Evolutionary conservation across 2,329 filamentous ascomycete genomes (phyloP).

Genomic region (Alternaria solani): DNA sequence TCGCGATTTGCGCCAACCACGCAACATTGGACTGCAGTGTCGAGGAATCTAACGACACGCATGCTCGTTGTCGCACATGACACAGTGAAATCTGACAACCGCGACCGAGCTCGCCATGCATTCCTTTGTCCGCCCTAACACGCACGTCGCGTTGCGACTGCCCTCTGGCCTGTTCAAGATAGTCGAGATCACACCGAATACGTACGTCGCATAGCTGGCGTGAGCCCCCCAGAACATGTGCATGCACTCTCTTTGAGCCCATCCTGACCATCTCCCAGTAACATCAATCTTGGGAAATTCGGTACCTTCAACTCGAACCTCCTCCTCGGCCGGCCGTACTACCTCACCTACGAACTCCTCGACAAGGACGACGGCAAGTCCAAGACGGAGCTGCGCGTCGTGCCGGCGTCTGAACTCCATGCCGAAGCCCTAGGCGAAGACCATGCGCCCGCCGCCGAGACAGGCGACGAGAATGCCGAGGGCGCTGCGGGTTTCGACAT

Average conservation of each 20-base stretch:
- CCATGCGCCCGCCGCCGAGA: constrained; percentile 49
- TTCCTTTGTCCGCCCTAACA: constrained; percentile 58
- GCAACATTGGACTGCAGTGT: constrained; percentile 1
- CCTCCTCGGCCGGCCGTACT: constrained; percentile 87
- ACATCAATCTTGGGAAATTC: constrained; percentile 89
- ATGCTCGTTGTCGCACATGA: constrained; percentile 14
- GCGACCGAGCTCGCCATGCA: constrained; percentile 49
- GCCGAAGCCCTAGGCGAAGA: constrained; percentile 73
- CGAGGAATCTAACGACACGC: background rate
- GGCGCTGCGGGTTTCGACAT: constrained; percentile 55
- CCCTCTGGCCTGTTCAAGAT: constrained; percentile 67
- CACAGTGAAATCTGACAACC: constrained; percentile 5
- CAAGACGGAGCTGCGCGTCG: constrained; percentile 76
- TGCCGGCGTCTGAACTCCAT: constrained; percentile 82
- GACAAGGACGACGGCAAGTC: constrained; percentile 70
- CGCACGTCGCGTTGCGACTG: constrained; percentile 63
- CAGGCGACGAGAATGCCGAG: constrained; percentile 44
- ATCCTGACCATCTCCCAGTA: constrained; percentile 61
- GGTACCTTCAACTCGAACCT: constrained; percentile 89
- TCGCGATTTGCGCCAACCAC: background rate
- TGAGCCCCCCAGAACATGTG: constrained; percentile 34
- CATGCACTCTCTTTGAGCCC: background rate
- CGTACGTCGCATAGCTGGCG: constrained; percentile 62
- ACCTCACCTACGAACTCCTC: constrained; percentile 88
- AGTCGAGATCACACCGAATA: constrained; percentile 67